phyloP scores from a whole-genome alignment of 257 asterid species.

The Nicotiana benthamiana region DNA sequence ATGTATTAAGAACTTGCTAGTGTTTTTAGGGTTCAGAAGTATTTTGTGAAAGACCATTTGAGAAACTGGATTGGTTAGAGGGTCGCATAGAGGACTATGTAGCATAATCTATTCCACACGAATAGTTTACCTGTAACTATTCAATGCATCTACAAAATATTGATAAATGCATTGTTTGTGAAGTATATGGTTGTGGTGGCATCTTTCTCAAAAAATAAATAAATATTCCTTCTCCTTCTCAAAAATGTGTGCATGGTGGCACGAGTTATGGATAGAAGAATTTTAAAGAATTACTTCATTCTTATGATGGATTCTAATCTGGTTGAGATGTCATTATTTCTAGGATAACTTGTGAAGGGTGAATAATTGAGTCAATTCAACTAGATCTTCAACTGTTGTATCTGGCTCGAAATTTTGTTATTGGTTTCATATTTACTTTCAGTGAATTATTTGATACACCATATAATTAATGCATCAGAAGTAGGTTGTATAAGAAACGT shows the following conservation, averaged over 20 bases:
- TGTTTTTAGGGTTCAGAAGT: background rate
- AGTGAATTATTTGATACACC: background rate
- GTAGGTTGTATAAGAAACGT: background rate
- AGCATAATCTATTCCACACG: background rate
- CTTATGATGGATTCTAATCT: background rate
- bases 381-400: background rate
- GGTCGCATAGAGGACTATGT: background rate
- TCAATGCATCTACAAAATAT: background rate
- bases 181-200: background rate
- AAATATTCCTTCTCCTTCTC: no score
- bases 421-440: background rate
- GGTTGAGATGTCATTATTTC: background rate
- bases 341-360: background rate
- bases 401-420: background rate
- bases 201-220: no score
- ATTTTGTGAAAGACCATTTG: background rate
- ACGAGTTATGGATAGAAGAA: background rate
- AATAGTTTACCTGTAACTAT: background rate
- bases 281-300: background rate
- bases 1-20: background rate
- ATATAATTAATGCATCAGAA: background rate
- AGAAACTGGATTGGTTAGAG: background rate
- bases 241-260: background rate
- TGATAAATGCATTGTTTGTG: background rate
- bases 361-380: background rate